A percentile compares a stretch with the other conserved stretches of the same genome.
phyloP scores from a whole-genome alignment of 2,329 filamentous ascomycete species.

The Fusarium drepaniforme region DNA sequence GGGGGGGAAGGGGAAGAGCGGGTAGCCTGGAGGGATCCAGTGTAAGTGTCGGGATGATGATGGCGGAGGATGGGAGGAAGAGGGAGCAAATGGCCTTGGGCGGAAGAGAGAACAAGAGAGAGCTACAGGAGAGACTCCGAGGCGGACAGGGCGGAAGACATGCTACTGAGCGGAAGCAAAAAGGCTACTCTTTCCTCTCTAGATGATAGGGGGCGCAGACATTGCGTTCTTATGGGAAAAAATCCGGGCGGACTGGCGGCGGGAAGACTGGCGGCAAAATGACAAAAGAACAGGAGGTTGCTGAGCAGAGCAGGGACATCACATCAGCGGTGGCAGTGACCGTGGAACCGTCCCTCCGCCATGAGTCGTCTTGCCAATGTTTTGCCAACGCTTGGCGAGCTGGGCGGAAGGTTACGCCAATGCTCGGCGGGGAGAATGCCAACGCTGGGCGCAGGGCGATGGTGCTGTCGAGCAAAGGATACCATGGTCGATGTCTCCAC shows the following conservation, averaged over 20 bases:
- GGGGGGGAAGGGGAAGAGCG: neutral
- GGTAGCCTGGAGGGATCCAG: neutral
- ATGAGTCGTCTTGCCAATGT: conserved; percentile 12
- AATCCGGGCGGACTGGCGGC: conserved; percentile 4
- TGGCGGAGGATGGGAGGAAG: neutral
- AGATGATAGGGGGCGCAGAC: neutral
- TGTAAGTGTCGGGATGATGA: neutral
- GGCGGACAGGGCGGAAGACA: conserved; percentile 4
- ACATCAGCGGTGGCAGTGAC: neutral
- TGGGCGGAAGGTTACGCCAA: conserved; percentile 5
- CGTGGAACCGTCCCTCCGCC: conserved; percentile 9
- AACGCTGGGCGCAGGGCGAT: conserved; percentile 14
- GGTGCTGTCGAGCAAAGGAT: neutral
- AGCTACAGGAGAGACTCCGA: conserved; percentile 1
- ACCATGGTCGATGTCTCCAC: neutral
- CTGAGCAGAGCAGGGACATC: neutral
- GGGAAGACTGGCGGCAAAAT: conserved; percentile 3
- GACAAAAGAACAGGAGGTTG: neutral
- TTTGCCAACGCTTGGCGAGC: conserved; percentile 15
- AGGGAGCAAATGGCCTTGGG: neutral
- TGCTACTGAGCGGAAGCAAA: conserved; percentile 2
- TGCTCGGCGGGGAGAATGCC: conserved; percentile 10
- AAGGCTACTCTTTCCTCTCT: neutral
- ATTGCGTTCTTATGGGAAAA: conserved; percentile 15
- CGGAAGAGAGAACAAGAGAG: conserved; percentile 1